Base-by-base conservation (phyloP, 2,329 filamentous ascomycete genomes). In the Aschersonia sp. region DNA sequence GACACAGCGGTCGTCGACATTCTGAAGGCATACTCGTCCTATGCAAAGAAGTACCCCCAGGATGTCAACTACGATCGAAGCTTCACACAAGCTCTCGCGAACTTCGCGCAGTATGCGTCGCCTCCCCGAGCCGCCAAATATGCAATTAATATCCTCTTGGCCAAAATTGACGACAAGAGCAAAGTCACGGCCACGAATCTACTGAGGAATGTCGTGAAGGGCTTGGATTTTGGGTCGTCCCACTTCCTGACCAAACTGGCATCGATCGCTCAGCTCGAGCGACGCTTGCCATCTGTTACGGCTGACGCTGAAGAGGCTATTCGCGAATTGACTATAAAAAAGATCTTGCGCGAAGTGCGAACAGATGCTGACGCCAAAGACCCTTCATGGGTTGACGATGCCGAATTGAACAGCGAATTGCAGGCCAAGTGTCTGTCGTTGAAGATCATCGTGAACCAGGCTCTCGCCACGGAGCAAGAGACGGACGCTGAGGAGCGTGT, bases 11-110 rank as follows among this genome's bases (percentile, higher is more conserved):
- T 86, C n/a, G 86, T 92, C 9, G 87, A 96, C 58, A 91, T 91
- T 2, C 72, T 98, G 50, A 96, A 94, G 61, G 91, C 94, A 3
- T 96, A 92, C 61, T 85, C 91, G 7, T 88, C 85, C 2, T 98
- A 95, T 61, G 86, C 89, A 1, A 84, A 83, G 58, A 89, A 84
- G 56, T 91, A 94, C 55, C 82, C 91, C 0, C 74, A 81, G 9
- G 89, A 97, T 51, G 78, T 98, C 47, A 85, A 86, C 1, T 77
- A 80, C 50, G 85, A 94, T 52, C 80, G 83, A 48, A 85, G 85
- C 54, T 91, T 97, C 56, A 73, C 80, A 32, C 81, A 92, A 58
- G 83, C 88, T 1, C 75, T 98, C 61, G 80, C 84, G 51, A 83
- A 78, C 56, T 97, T 92, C 62, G 86, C 89, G 1, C 73, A 91